Evolutionary conservation across 352 stramenopile genomes (phyloP), one percentile per base, ranked within the genome.

Genomic region (Globisporangium takayamanum): DNA sequence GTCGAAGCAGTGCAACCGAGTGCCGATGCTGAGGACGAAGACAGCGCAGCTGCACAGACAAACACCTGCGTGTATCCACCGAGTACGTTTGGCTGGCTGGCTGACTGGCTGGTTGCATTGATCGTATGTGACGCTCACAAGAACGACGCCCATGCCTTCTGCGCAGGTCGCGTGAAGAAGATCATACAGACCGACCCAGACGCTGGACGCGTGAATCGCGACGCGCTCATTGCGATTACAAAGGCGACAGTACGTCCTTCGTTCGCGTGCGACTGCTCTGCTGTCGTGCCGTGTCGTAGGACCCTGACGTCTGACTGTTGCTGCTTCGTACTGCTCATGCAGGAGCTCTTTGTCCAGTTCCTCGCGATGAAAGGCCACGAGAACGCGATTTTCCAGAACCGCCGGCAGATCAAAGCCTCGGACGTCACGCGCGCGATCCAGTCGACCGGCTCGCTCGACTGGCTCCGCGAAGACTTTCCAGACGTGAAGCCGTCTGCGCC

Each of bases 181-280:
- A 97, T 98, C 67, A 82, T 96, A 48, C 91, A 97, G 68, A 87
- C 92, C 42, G 94, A 98, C 68, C 87, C 90, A 1, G 92, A 98
- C 54, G 79, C 97, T 3, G 77, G 81, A 41, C 95, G 94, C 28
- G 68, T 98, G 22, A 97, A 88, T 20, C 96, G 94, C 42, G 93
- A 98, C 68, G 92, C 91, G 4, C 70, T 96, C 5, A 69, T 97
- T 45, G 80, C 96, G 3, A 95, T 98, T 53, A 75, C 89, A 36
- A 98, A 98, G 68, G 90, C 89, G 0, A 92, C 93, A 36, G 94
- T 92, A 62, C 46, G 72, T 72, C 10, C 2, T 55, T 51, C 46
- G 22, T 22, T 22, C 22, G 22, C 22, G 22, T 22, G 22, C 22
- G 22, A 22, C 22, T 22, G 22, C 22, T 22, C 22, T 22, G 22